Percentiles rank a stretch among this genome's conserved stretches.
Evolutionary conservation across 257 asterid genomes (phyloP).

Genomic region (Cinchona pubescens): DNA sequence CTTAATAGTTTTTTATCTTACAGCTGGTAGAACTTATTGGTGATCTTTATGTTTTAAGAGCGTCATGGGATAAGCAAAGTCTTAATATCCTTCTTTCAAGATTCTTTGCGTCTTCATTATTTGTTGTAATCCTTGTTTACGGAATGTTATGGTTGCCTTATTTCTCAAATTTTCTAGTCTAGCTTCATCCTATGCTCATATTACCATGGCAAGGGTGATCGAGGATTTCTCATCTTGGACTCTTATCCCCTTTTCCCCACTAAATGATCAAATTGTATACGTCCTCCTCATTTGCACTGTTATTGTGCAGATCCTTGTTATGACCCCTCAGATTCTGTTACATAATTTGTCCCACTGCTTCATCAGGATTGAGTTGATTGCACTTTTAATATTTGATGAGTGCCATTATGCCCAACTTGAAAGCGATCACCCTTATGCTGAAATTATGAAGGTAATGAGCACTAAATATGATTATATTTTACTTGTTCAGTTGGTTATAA

Average conservation of each 20-base stretch:
- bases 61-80: neutral
- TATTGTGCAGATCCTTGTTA: constrained; percentile 76
- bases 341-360: constrained; percentile 77
- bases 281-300: neutral
- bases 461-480: neutral
- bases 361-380: constrained; percentile 67
- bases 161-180: neutral
- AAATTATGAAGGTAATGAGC: constrained; percentile 83
- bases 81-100: neutral
- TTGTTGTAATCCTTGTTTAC: neutral
- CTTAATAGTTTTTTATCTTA: neutral
- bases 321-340: constrained; percentile 86
- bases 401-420: constrained; percentile 94
- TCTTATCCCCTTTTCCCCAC: neutral
- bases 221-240: neutral
- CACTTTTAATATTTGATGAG: constrained; percentile 95
- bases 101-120: neutral
- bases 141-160: neutral
- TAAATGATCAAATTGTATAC: neutral
- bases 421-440: constrained; percentile 93
- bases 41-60: neutral
- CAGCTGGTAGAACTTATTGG: neutral
- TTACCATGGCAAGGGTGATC: neutral
- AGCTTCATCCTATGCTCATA: neutral
- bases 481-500: neutral